Percentiles rank a stretch among this genome's conserved stretches.
These are phyloP conservation scores for Hysterium pulicare DNA, from an alignment of 2,329 filamentous ascomycete species.

Conservation along the genomic window DNA sequence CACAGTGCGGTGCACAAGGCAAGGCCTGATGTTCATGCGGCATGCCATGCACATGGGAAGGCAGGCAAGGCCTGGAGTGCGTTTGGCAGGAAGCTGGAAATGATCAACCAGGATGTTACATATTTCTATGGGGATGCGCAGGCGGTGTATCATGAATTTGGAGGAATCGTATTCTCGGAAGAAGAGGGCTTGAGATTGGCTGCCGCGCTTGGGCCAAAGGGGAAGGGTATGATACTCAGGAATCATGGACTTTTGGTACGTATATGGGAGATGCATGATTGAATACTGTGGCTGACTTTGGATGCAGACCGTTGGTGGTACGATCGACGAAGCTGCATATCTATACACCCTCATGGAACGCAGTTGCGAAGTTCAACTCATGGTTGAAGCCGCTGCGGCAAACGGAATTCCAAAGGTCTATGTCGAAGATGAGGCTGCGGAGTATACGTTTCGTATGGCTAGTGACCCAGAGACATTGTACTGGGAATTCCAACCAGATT, in stretches of 20 bases:
- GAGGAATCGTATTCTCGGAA: constrained; percentile 60
- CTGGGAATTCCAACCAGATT: constrained; percentile 48
- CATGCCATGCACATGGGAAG: constrained; percentile 66
- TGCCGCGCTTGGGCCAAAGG: constrained; percentile 58
- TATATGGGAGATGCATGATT: neutral
- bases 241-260: constrained; percentile 65
- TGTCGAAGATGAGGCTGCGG: constrained; percentile 55
- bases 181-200: constrained; percentile 65
- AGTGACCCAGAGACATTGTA: constrained; percentile 50
- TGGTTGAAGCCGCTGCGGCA: constrained; percentile 63
- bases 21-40: constrained; percentile 61
- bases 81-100: constrained; percentile 64
- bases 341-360: constrained; percentile 67
- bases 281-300: too few relatives aligned
- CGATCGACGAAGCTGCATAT: constrained; percentile 72
- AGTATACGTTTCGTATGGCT: constrained; percentile 50
- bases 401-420: constrained; percentile 51
- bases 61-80: constrained; percentile 65
- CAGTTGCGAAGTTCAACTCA: constrained; percentile 65
- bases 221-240: constrained; percentile 61
- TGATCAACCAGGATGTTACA: constrained; percentile 67
- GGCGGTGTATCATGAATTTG: constrained; percentile 62
- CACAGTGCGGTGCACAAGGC: constrained; percentile 67
- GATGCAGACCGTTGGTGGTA: constrained; percentile 63
- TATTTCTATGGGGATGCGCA: constrained; percentile 62